Evolutionary conservation across 345 rosid species (phyloP).

Genomic region (Trapa incisa): DNA sequence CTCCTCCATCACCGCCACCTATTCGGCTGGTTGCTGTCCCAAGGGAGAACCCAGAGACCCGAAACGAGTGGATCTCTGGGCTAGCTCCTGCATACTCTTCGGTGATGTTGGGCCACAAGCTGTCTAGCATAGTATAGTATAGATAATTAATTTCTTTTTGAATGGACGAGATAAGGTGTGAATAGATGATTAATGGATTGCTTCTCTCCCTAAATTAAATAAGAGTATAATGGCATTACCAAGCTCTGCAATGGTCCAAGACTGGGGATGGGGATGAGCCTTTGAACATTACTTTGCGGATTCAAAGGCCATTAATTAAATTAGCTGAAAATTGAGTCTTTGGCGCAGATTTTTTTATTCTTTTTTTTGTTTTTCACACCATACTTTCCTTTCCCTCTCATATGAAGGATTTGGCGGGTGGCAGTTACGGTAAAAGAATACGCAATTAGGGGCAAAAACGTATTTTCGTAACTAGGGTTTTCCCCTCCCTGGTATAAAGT

Average conservation of each 20-base stretch:
- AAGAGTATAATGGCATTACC: too few species aligned
- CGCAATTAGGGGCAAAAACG: not conserved
- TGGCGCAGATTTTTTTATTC: not conserved
- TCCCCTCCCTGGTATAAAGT: not conserved
- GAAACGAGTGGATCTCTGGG: slow-evolving; percentile 15
- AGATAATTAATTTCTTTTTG: too few species aligned
- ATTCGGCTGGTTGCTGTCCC: slow-evolving; percentile 27
- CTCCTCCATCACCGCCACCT: slow-evolving; percentile 50
- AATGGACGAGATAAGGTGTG: too few species aligned
- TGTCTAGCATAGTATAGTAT: not conserved
- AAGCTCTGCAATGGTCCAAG: too few species aligned
- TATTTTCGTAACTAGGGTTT: slow-evolving; percentile 12
- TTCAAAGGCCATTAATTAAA: too few species aligned
- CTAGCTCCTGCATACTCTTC: not conserved
- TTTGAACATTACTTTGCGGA: too few species aligned
- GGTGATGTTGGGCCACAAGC: not conserved
- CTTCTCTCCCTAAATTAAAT: too few species aligned
- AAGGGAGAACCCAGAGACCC: slow-evolving; percentile 45
- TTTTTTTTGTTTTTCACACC: not conserved
- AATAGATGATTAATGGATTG: too few species aligned
- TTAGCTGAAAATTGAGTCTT: too few species aligned
- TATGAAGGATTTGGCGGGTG: slow-evolving; percentile 10
- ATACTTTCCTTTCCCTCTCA: not conserved
- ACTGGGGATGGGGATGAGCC: too few species aligned
- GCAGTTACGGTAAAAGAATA: not conserved